Base-by-base conservation (phyloP, 805 yeast genomes). In the Nakazawaea anatomiae region DNA sequence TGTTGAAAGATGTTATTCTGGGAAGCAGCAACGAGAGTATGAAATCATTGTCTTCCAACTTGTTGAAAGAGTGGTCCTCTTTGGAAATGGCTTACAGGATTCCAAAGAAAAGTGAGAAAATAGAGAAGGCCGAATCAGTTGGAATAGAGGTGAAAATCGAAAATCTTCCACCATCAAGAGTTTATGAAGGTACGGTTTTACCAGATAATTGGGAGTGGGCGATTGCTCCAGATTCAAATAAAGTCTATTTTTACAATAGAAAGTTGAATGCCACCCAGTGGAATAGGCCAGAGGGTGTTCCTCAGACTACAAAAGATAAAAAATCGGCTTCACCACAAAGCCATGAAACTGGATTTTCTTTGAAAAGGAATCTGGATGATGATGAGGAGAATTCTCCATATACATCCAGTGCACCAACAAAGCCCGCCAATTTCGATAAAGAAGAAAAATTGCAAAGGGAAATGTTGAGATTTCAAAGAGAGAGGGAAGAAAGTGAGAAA, bases 31-130 rank as follows among this genome's bases (percentile, higher is more conserved):
- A 63, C 56, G 36, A 46, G 3, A 65, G 64, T 9, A 60, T 75
- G 35, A 60, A 65, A 55, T 51, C 50, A 1, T 65, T 74, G 48
- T 74, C 85, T 4, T 52, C 64, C 3, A 63, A 64, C 5, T 66
- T 92, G 39, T 59, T 88, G 30, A 70, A 74, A 0, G 83, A 74
- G 51, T 92, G 97, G 97, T 71, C 83, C 43, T 70, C 70, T 29
- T 76, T 88, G 53, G 84, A 86, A 61, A 81, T 88, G 78, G 91
- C 90, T n/a, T 87, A 85, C 61, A 77, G 94, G 43, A 91, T 92
- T 47, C 91, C 95, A 1, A 84, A 91, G 58, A 75, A 74, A 39
- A 9, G 62, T 61, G 52, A 65, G 58, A 14, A 55, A 67, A 50
- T 53, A 67, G 40, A 9, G 4, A 38, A 14, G n/a, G 31, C 53